Percentiles rank a stretch among this genome's conserved stretches.
Conservation (phyloP, 2,329 filamentous ascomycete genomes). For the Alternaria hordeiaustralica region DNA sequence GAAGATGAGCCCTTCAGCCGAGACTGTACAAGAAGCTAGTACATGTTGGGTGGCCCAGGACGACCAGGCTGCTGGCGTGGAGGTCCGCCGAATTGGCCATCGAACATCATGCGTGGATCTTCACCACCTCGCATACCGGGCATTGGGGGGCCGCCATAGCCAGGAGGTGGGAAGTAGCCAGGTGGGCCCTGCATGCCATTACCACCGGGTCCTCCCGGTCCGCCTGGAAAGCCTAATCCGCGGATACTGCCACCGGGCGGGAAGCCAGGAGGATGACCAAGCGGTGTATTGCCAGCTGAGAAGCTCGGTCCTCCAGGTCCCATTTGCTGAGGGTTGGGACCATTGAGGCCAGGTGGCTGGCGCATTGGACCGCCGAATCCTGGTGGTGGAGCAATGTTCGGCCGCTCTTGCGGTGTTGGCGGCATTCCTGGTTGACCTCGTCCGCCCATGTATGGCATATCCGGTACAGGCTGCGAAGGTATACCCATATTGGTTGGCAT, state of each 20-base stretch:
- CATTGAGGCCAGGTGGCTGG: constrained; percentile 45
- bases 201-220: constrained; percentile 31
- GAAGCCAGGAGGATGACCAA: constrained; percentile 48
- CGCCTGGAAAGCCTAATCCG: constrained; percentile 37
- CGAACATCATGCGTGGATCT: constrained; percentile 48
- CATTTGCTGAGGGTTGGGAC: constrained; percentile 39
- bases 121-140: constrained; percentile 42
- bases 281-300: constrained; percentile 47
- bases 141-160: constrained; percentile 41
- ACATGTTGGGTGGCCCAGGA: constrained; percentile 43
- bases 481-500: constrained; percentile 52
- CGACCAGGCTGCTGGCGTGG: constrained; percentile 36
- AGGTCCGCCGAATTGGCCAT: constrained; percentile 43
- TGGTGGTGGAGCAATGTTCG: constrained; percentile 46
- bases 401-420: constrained; percentile 44
- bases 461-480: constrained; percentile 47
- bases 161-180: constrained; percentile 44
- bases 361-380: constrained; percentile 47
- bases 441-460: constrained; percentile 44
- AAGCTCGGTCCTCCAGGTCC: constrained; percentile 41
- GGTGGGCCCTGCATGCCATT: constrained; percentile 45
- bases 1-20: not conserved
- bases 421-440: constrained; percentile 46
- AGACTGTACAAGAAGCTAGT: constrained; percentile 20
- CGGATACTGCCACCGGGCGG: constrained; percentile 39